Percentiles rank a stretch among this genome's conserved stretches.
Evolutionary conservation across 768 basidiomycete species (phyloP).

Genomic region (Termitomyces titanicus): DNA sequence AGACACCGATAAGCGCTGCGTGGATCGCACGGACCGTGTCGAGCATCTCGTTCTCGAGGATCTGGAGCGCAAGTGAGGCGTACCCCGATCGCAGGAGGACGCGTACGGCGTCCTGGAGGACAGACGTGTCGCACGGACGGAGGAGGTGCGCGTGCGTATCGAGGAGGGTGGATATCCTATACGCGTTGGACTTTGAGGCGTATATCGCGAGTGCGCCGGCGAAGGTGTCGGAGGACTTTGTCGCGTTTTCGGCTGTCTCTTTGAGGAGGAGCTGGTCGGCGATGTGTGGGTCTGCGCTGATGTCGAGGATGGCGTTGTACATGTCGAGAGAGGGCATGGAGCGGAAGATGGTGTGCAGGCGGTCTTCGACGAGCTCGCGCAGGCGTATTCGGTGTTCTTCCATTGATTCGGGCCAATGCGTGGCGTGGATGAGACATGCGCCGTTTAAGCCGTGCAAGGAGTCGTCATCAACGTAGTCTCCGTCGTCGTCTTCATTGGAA

Average conservation of each 20-base stretch:
- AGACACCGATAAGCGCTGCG: conserved; percentile 39
- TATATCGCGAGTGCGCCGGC: conserved; percentile 54
- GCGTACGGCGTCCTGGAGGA: conserved; percentile 42
- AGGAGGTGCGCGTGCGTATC: conserved; percentile 47
- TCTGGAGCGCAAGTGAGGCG: conserved; percentile 31
- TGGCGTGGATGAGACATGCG: conserved; percentile 32
- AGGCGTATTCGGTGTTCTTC: conserved; percentile 37
- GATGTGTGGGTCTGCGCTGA: conserved; percentile 33
- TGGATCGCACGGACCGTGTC: conserved; percentile 42
- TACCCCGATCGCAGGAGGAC: conserved; percentile 29
- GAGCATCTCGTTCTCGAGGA: conserved; percentile 51
- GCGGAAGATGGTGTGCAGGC: conserved; percentile 46
- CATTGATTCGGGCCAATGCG: conserved; percentile 49
- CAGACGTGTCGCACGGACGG: conserved; percentile 51
- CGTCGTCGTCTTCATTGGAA: conserved; percentile 21
- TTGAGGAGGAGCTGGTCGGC: conserved; percentile 13
- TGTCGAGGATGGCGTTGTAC: conserved; percentile 13
- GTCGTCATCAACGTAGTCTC: conserved; percentile 26
- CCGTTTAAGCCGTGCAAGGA: conserved; percentile 20
- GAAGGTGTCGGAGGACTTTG: conserved; percentile 47
- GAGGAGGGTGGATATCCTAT: conserved; percentile 39
- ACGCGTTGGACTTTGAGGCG: conserved; percentile 30
- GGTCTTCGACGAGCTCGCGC: conserved; percentile 40
- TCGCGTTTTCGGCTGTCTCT: conserved; percentile 37
- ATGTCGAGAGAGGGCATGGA: not conserved